Base-by-base conservation (phyloP, 1,139 yeast species). In the Groenewaldozyma auringiensis region DNA sequence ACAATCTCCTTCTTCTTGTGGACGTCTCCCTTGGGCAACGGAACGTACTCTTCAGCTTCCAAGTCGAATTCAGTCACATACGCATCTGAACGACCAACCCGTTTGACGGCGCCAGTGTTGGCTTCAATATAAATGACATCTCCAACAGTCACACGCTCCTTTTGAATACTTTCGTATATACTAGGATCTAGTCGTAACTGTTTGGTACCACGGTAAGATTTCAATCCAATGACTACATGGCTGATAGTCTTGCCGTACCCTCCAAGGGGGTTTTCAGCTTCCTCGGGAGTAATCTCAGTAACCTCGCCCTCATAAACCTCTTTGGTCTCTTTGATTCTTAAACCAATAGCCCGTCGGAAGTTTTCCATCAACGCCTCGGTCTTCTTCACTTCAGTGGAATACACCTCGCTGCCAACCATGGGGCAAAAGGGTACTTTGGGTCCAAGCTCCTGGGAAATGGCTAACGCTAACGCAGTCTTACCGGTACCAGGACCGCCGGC, bases 401-500 rank as follows among this genome's bases (percentile, higher is more conserved):
- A 92, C 54, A 92, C 72, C 65, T 92, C 98, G 46, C 89, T 79
- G 21, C 98, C 99, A 29, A 94, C 98, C 60, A 92, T 83, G 3
- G 98, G 98, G 63, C 96, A 89, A 63, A 92, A 92, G 41, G 99
- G 99, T 45, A 92, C 98, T 61, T 92, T 92, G 39, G 98, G 96
- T 1, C 99, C 99, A 57, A 92, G 73, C 64, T 92, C 98, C 64
- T 92, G 98, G 1, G 97, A 86, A 47, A 94, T 82, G 1, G 97
- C 98, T 49, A 94, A 70, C 0, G 98, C 97, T 60, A 92, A 73
- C 0, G 98, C 98, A 1, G 98, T 92, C 67, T 92, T 92, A 61
- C 98, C 98, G 3, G 97, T 89, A 2, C 97, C 97, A 16, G 98
- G 97, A 3, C 95, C 95, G 50, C 98, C 98, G 0, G 98, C 97